Evolutionary conservation across 768 basidiomycete species (phyloP), one percentile per base, ranked within the genome.

Genomic region (Suillus hirtellus): DNA sequence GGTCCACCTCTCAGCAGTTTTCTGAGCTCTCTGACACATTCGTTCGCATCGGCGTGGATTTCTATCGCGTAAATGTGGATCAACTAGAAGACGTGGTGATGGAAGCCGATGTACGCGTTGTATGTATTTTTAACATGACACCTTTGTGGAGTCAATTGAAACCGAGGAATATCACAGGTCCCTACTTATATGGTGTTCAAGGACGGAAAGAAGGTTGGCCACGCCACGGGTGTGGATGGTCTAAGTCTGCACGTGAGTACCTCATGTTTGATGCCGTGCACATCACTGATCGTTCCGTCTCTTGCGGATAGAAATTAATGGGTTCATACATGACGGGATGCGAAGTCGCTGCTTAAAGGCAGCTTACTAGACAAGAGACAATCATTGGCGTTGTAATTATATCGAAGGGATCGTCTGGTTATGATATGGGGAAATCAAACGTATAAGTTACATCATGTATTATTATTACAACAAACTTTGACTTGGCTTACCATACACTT

Each of bases 41-140:
- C 6, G 71, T 73, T 24, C 70, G 67, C 60, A 64, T 73, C 2
- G 76, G 71, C 14, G 71, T 89, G 61, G 79, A 80, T 19, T 89
- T 90, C 73, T 89, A 87, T 81, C 90, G 89, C 71, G 86, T 92
- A 62, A 85, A 94, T 66, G 83, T 91, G 37, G 92, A 94, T 67
- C 78, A 77, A 43, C 82, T 83, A 60, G 64, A 70, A 4, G 79
- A 82, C 0, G 83, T 90, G 58, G 70, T 83, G 1, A 73, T 84
- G 63, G 87, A 89, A 73, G 84, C 82, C 59, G 84, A 83, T 46
- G 77, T 90, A 62, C 80, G 84, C 63, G 87, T 86, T 60, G 89
- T 89, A 71, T 43, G 88, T 63, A 35, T 44, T 60, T 52, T 40
- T 46, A 1, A 31, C 3, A 50, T 10, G 15, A 31, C 40, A 58